These are phyloP conservation scores for Leccinum variicolor DNA, from an alignment of 768 basidiomycete species.

Conservation along the genomic window DNA sequence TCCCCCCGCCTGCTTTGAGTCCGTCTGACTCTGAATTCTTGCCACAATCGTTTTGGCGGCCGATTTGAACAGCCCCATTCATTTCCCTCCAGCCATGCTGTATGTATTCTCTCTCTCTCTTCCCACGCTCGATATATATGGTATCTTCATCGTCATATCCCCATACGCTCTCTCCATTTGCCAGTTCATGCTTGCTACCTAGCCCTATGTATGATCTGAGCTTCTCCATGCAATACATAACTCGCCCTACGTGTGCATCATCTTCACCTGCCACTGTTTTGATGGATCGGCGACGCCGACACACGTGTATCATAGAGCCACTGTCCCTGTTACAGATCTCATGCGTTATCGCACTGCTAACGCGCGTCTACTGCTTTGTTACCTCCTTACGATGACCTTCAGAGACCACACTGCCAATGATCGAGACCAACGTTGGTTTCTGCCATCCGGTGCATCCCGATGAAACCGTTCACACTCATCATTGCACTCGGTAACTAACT, in stretches of 20 bases:
- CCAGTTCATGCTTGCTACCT: neutral
- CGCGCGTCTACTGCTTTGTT: conserved; percentile 1
- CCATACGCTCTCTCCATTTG: conserved; percentile 1
- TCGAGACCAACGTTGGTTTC: conserved; percentile 10
- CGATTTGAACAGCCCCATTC: conserved; percentile 8
- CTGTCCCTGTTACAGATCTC: conserved; percentile 11
- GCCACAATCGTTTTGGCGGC: conserved; percentile 6
- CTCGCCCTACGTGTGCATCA: neutral
- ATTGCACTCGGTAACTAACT: conserved; percentile 11
- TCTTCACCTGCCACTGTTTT: neutral
- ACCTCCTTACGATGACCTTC: neutral
- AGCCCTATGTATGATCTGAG: neutral
- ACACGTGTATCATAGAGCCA: neutral
- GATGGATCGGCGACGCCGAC: conserved; percentile 14
- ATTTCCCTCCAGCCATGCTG: conserved; percentile 8
- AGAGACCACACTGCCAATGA: conserved; percentile 14
- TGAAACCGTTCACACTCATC: conserved; percentile 11
- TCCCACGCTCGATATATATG: conserved; percentile 13
- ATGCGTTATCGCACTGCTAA: neutral
- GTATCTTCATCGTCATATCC: neutral
- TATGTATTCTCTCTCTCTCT: neutral
- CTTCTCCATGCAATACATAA: neutral
- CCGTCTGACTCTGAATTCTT: neutral
- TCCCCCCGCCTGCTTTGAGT: neutral
- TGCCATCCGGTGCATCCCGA: conserved; percentile 10